Conservation (phyloP, 176 grass and related monocot species). For the Luzula sylvatica region DNA sequence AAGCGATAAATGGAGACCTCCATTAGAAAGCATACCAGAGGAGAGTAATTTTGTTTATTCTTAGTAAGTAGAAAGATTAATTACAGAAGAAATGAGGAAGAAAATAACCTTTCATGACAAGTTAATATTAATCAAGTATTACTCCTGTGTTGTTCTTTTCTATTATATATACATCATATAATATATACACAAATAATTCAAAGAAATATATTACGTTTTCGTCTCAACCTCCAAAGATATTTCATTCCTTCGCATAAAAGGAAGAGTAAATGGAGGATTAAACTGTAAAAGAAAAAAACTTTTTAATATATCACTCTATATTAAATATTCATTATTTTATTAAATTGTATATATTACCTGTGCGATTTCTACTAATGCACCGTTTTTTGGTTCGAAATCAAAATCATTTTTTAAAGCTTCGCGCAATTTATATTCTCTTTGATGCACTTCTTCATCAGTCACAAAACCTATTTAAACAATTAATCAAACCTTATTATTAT, state of each 20-base stretch:
- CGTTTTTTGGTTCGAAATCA: conserved; percentile 46
- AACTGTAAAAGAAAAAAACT: conserved; percentile 43
- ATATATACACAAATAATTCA: conserved; percentile 23
- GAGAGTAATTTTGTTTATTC: conserved; percentile 13
- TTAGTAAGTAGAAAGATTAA: neutral
- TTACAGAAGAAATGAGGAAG: too few relatives aligned
- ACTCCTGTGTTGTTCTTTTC: too few relatives aligned
- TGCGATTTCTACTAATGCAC: conserved; percentile 63
- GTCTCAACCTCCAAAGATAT: conserved; percentile 72
- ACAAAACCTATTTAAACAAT: conserved; percentile 56
- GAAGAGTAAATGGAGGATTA: conserved; percentile 89
- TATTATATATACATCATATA: neutral
- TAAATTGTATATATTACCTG: conserved; percentile 36
- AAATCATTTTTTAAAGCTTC: conserved; percentile 49
- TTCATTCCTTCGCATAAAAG: conserved; percentile 81
- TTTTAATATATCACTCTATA: neutral
- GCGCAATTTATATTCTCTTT: conserved; percentile 49
- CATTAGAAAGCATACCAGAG: conserved; percentile 37
- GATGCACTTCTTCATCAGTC: conserved; percentile 56
- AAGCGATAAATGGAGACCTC: conserved; percentile 17
- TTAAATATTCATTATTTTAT: neutral
- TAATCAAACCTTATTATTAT: neutral
- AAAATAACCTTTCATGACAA: too few relatives aligned
- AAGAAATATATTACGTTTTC: conserved; percentile 21
- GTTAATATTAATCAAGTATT: too few relatives aligned